Evolutionary conservation across 2,329 filamentous ascomycete genomes (phyloP).

Genomic region (Fusarium buxicola): DNA sequence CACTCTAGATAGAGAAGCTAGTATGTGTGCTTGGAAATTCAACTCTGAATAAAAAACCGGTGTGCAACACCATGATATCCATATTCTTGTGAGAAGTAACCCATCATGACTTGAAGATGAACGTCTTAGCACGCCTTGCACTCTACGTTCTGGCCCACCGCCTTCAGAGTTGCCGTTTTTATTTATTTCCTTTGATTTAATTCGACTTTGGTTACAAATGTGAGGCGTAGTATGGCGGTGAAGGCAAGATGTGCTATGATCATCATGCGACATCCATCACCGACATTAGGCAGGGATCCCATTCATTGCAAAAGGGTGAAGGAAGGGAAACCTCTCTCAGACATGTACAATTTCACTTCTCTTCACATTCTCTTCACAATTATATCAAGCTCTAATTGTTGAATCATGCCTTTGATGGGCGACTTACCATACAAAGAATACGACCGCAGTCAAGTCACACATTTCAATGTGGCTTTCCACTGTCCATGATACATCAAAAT

Average conservation of each 20-base stretch:
- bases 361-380: neutral
- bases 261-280: slow-evolving; percentile 37
- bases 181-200: slow-evolving; percentile 3
- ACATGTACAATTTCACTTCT: slow-evolving; percentile 15
- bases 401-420: slow-evolving; percentile 15
- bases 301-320: slow-evolving; percentile 14
- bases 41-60: neutral
- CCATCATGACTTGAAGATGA: slow-evolving; percentile 12
- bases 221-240: slow-evolving; percentile 39
- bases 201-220: slow-evolving; percentile 1
- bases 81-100: slow-evolving; percentile 1
- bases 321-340: slow-evolving; percentile 16
- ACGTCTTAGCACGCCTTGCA: slow-evolving; percentile 4
- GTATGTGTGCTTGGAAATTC: neutral
- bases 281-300: slow-evolving; percentile 31
- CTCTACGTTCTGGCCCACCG: slow-evolving; percentile 3
- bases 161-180: neutral
- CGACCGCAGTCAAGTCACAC: slow-evolving; percentile 1
- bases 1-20: neutral
- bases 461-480: neutral
- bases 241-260: slow-evolving; percentile 32
- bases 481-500: neutral
- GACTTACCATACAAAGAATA: slow-evolving; percentile 4
- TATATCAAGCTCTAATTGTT: neutral
- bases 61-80: neutral